These are phyloP conservation scores for Persicaria tinctoria DNA, from an alignment of 148 eudicot species.

Conservation along the genomic window DNA sequence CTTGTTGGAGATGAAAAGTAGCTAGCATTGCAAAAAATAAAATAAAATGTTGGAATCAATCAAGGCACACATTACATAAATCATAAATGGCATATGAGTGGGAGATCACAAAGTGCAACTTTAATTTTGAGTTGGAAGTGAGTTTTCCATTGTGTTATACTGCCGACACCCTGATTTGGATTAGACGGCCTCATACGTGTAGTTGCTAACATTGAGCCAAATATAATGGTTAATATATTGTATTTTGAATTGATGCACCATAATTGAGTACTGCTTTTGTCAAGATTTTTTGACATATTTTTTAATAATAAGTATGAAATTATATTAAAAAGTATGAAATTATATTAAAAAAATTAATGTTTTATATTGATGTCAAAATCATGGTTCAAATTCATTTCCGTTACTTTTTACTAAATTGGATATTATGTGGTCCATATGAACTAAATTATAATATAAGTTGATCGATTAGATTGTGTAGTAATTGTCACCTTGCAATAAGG, in stretches of 20 bases:
- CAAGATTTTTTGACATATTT: too few species aligned
- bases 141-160: conserved; percentile 1
- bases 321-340: too few species aligned
- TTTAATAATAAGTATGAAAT: too few species aligned
- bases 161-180: not conserved
- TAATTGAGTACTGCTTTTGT: too few species aligned
- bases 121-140: not conserved
- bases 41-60: conserved; percentile 3
- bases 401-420: not conserved
- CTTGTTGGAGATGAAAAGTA: not conserved
- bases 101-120: not conserved
- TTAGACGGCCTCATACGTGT: too few species aligned
- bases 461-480: not conserved
- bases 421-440: not conserved
- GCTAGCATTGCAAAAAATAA: not conserved
- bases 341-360: too few species aligned
- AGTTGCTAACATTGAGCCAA: too few species aligned
- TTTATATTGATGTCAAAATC: too few species aligned
- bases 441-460: too few species aligned
- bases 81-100: not conserved
- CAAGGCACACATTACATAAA: not conserved
- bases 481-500: not conserved
- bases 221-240: too few species aligned
- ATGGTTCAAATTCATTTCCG: too few species aligned
- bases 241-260: too few species aligned